phyloP scores from a whole-genome alignment of 192 early-diverging fungal species.

The Linnemannia schmuckeri region DNA sequence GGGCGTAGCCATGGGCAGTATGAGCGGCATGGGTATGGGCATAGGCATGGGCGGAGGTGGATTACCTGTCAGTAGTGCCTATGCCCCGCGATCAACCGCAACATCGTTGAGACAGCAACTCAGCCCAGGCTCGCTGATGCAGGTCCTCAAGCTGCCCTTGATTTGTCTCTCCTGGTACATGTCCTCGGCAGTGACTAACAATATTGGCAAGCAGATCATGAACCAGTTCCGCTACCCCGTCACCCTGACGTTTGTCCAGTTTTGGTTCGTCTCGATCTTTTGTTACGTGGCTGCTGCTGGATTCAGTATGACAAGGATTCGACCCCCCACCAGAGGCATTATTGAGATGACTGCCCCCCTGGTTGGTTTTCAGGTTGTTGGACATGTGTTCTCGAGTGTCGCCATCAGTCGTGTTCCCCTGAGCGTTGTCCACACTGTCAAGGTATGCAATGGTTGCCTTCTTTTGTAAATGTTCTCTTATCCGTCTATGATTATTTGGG shows the following conservation, averaged over 20 bases:
- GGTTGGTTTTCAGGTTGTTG: constrained; percentile 85
- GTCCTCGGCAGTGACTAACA: constrained; percentile 88
- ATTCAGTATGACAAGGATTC: constrained; percentile 65
- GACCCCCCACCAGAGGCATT: constrained; percentile 63
- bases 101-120: constrained; percentile 1
- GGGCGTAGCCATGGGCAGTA: not conserved
- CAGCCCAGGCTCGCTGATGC: constrained; percentile 7
- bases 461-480: not conserved
- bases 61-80: constrained; percentile 17
- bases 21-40: no score
- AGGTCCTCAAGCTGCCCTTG: constrained; percentile 22
- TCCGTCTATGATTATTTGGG: not conserved
- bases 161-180: constrained; percentile 84
- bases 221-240: constrained; percentile 83
- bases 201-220: constrained; percentile 85
- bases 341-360: constrained; percentile 76
- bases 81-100: constrained; percentile 18
- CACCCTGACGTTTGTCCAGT: constrained; percentile 88
- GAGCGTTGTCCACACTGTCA: constrained; percentile 91
- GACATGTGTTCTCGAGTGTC: constrained; percentile 84
- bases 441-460: constrained; percentile 65
- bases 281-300: constrained; percentile 62
- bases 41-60: not conserved
- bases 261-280: constrained; percentile 79
- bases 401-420: constrained; percentile 84